Conservation (phyloP, 2,329 filamentous ascomycete species). For the Rutstroemia sp. region DNA sequence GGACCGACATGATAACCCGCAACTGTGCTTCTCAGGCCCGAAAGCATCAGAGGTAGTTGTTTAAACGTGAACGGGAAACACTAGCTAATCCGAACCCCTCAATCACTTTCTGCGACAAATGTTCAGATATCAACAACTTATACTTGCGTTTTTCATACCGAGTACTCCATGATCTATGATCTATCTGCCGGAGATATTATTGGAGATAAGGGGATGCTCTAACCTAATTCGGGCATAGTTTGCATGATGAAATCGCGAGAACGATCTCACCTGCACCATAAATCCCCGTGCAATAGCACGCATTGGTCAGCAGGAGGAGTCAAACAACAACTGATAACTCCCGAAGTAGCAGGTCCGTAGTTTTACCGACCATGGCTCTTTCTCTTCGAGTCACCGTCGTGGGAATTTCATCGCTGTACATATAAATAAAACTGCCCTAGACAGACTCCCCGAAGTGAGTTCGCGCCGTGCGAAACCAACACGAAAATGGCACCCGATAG, state of each 20-base stretch:
- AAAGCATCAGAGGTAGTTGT: too few relatives aligned
- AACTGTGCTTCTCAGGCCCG: too few relatives aligned
- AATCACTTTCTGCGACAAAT: not conserved
- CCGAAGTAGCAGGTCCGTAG: not conserved
- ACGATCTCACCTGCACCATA: not conserved
- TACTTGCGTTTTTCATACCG: not conserved
- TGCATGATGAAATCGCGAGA: conserved; percentile 1
- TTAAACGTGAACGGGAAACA: too few relatives aligned
- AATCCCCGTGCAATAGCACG: not conserved
- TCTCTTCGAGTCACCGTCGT: not conserved
- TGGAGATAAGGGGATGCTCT: conserved; percentile 2
- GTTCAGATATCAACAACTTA: not conserved
- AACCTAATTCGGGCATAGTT: not conserved
- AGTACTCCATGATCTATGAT: not conserved
- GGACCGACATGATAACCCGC: too few relatives aligned
- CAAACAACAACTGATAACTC: not conserved
- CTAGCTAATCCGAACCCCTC: too few relatives aligned
- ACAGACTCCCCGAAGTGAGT: not conserved
- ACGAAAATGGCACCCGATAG: conserved; percentile 22
- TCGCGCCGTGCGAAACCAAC: not conserved
- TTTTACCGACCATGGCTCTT: not conserved
- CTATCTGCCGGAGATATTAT: not conserved
- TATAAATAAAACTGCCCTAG: not conserved
- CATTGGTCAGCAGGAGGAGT: conserved; percentile 5
- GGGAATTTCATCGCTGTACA: not conserved